Base-by-base conservation (phyloP, 2,329 filamentous ascomycete genomes). In the Ophiostoma piceae region DNA sequence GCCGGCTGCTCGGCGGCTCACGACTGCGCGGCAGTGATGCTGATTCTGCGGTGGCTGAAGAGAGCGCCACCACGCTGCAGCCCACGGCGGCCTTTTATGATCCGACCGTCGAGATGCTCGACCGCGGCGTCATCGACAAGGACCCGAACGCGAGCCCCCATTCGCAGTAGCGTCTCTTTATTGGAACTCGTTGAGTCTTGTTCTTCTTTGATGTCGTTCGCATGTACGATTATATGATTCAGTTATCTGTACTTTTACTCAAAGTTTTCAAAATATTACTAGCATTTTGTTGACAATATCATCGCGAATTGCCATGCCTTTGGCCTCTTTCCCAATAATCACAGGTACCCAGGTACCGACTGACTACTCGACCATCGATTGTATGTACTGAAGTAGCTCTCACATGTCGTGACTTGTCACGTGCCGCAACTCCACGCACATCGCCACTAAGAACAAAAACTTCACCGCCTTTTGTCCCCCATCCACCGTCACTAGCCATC, bases 1-100 rank as follows among this genome's bases (percentile, higher is more conserved):
- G 80, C 71, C 79, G 84, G 74, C 75, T 87, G 29, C 69, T 73
- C 19, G 73, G 73, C 22, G 51, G 67, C 3, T 69, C 73, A 16
- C 51, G 67, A 0, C 60, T 69, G 9, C 70, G 70, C 6, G 67
- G 70, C 7, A 37, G 67, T n/a, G 67, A 68, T 12, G 26, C 69
- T 1, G 66, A 67, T 2, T 32, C 54, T 3, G 29, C 19, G 4
- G 41, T 12, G 4, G 26, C 29, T 22, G 66, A 64, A n/a, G 47
- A 43, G 3, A 64, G n/a, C 62, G 37, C 16, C 16, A 19, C 14
- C 60, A 64, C 32, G 7, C 6, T 64, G 32, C 60, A 64, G 29
- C 60, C 14, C 3, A 41, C 62, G 8, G 29, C 29, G 3, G 26
- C 26, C 57, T 19, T 41, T 3, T 67, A 57, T 2, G 69, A 65